phyloP scores from a whole-genome alignment of 2,329 filamentous ascomycete genomes.

The Neofusicoccum cordaticola region DNA sequence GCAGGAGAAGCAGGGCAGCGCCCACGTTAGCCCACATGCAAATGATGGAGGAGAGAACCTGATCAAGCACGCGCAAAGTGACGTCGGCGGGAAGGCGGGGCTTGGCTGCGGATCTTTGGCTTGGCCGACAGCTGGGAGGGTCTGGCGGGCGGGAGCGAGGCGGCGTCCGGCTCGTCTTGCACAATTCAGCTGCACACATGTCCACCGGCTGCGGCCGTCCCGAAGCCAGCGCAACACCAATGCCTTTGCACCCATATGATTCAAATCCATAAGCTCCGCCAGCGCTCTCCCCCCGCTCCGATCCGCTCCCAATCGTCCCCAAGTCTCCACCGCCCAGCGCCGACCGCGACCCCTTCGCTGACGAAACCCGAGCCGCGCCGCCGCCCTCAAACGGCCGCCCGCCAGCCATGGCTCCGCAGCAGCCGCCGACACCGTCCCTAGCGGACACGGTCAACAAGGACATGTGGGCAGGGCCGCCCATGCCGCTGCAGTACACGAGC shows the following conservation, averaged over 20 bases:
- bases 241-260: not conserved
- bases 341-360: not conserved
- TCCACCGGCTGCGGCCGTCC: not conserved
- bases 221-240: slow-evolving; percentile 12
- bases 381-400: not conserved
- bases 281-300: not conserved
- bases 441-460: slow-evolving; percentile 8
- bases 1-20: not conserved
- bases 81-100: slow-evolving; percentile 1
- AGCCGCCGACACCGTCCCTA: slow-evolving; percentile 1
- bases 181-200: not conserved
- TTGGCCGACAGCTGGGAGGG: not conserved
- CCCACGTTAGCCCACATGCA: not conserved
- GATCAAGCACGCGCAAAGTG: not conserved
- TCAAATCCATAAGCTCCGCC: not conserved
- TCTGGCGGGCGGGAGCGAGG: not conserved
- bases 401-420: slow-evolving; percentile 4
- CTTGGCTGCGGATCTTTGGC: slow-evolving; percentile 1
- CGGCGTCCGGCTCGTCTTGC: slow-evolving; percentile 9
- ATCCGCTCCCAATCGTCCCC: not conserved
- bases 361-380: not conserved
- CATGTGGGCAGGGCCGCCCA: not conserved
- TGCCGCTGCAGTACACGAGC: slow-evolving; percentile 15
- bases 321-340: not conserved
- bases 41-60: not conserved